These are phyloP conservation scores for Cladobotryum protrusum DNA, from an alignment of 2,329 filamentous ascomycete species.

Conservation along the genomic window DNA sequence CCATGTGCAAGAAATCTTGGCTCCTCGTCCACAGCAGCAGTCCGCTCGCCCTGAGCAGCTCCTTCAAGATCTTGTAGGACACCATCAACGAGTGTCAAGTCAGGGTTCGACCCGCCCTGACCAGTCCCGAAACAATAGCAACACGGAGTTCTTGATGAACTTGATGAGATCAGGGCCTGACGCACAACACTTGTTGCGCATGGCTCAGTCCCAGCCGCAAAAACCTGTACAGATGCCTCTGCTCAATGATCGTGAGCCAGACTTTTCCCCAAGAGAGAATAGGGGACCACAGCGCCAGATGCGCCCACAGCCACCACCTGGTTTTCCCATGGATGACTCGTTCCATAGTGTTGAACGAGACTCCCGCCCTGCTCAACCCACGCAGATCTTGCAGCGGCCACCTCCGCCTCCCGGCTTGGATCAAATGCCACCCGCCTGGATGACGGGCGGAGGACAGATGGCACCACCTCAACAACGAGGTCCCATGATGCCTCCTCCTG, in stretches of 20 bases:
- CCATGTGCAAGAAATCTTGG: constrained; percentile 46
- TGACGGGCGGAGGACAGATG: constrained; percentile 40
- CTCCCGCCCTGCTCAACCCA: constrained; percentile 46
- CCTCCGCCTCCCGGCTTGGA: constrained; percentile 55
- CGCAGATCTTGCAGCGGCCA: constrained; percentile 60
- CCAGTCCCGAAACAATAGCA: constrained; percentile 49
- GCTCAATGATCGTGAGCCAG: constrained; percentile 42
- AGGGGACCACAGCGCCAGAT: constrained; percentile 33
- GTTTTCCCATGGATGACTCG: constrained; percentile 47
- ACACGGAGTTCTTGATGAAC: constrained; percentile 79
- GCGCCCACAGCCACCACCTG: constrained; percentile 42
- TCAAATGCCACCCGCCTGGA: constrained; percentile 52
- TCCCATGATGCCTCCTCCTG: constrained; percentile 57
- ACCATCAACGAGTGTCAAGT: constrained; percentile 50
- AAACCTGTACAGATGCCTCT: constrained; percentile 14
- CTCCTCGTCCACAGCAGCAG: constrained; percentile 45
- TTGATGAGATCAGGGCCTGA: constrained; percentile 58
- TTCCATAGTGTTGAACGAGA: constrained; percentile 46
- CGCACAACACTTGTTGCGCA: constrained; percentile 37
- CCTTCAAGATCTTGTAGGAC: constrained; percentile 53
- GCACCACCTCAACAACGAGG: constrained; percentile 34
- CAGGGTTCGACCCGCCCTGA: constrained; percentile 44
- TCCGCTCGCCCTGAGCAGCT: constrained; percentile 53
- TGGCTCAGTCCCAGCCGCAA: constrained; percentile 39
- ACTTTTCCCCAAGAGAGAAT: constrained; percentile 32